Conservation (phyloP, 108 stramenopile genomes). For the Skeletonema costatum region DNA sequence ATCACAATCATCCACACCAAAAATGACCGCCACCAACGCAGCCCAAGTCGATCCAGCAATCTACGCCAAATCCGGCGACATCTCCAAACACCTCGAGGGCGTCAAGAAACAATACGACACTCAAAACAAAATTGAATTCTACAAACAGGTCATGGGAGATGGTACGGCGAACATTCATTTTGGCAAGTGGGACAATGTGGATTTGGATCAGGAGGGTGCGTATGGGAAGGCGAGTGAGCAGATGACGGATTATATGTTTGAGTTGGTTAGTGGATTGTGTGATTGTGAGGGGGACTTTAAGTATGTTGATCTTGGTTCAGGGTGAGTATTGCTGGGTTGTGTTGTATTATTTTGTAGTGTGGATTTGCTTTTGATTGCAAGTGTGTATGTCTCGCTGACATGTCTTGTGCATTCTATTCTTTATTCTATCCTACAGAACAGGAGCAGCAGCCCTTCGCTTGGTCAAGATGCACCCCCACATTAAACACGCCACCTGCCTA, state of each 20-base stretch:
- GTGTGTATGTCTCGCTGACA: no score
- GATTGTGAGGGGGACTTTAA: background rate
- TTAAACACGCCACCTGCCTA: conserved; percentile 45
- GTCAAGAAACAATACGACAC: conserved; percentile 25
- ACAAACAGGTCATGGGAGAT: conserved; percentile 30
- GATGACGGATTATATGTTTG: conserved; percentile 32
- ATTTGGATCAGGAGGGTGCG: conserved; percentile 17
- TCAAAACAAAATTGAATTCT: conserved; percentile 18
- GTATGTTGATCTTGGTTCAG: conserved; percentile 13
- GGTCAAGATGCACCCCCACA: conserved; percentile 19
- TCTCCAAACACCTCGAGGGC: conserved; percentile 43
- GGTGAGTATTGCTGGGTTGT: background rate
- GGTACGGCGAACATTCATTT: conserved; percentile 29
- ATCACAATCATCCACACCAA: background rate
- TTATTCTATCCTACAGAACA: background rate
- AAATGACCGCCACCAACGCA: conserved; percentile 4
- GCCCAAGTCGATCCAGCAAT: conserved; percentile 26
- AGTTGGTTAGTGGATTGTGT: background rate
- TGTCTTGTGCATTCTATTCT: no score
- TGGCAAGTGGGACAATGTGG: conserved; percentile 24
- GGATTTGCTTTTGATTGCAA: no score
- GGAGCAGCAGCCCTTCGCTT: conserved; percentile 22
- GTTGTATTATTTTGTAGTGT: no score
- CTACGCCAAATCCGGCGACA: conserved; percentile 30
- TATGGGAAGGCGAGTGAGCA: conserved; percentile 27